These are phyloP conservation scores for Ophioceras dolichostomum DNA, from an alignment of 2,329 filamentous ascomycete genomes.

Conservation along the genomic window DNA sequence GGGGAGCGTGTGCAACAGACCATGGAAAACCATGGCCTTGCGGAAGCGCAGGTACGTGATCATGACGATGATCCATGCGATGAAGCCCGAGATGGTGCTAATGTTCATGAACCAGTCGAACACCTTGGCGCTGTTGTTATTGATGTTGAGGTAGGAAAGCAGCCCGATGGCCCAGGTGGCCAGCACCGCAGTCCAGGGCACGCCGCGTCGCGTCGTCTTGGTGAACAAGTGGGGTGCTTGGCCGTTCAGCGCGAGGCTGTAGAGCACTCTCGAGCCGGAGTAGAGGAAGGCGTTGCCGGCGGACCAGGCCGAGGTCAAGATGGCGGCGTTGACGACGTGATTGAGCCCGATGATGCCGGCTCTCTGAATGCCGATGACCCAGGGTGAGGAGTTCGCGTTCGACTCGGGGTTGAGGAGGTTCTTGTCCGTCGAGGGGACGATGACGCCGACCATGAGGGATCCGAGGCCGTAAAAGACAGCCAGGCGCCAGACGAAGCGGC, in stretches of 20 bases:
- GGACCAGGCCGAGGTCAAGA: conserved; percentile 45
- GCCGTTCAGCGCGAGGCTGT: conserved; percentile 53
- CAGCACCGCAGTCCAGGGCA: conserved; percentile 43
- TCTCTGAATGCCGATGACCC: conserved; percentile 55
- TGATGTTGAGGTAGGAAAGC: conserved; percentile 59
- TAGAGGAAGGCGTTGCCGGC: conserved; percentile 50
- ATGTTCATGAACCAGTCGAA: conserved; percentile 64
- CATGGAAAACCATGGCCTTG: conserved; percentile 38
- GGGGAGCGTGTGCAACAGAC: conserved; percentile 35
- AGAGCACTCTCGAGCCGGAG: conserved; percentile 56
- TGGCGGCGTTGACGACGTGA: conserved; percentile 49
- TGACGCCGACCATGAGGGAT: conserved; percentile 46
- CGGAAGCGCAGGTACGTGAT: conserved; percentile 49
- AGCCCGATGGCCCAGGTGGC: conserved; percentile 47
- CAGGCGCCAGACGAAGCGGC: conserved; percentile 49
- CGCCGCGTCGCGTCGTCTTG: conserved; percentile 46
- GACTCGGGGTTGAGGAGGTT: conserved; percentile 43
- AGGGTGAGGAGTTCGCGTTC: conserved; percentile 47
- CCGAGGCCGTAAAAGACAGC: conserved; percentile 52
- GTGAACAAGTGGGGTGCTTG: conserved; percentile 53
- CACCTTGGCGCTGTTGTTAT: conserved; percentile 46
- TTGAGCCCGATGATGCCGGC: conserved; percentile 52
- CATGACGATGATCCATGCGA: conserved; percentile 48
- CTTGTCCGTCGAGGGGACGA: conserved; percentile 54
- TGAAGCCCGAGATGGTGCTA: conserved; percentile 48